Percentiles rank a stretch among this genome's conserved stretches.
Conservation (phyloP, 441 rosid genomes). For the Corymbia calophylla region DNA sequence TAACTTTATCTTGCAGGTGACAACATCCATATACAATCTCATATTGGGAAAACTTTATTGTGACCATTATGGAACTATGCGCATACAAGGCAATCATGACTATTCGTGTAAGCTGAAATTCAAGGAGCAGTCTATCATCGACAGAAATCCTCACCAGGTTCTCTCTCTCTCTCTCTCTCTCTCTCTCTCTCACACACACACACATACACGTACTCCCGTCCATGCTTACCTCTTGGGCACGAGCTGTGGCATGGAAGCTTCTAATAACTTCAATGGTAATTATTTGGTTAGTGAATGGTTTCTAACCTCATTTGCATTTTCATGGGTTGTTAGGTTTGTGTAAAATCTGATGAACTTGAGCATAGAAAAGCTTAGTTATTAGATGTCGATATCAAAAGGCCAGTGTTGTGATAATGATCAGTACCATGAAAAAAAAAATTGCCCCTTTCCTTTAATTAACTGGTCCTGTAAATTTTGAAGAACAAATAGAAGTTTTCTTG, state of each 20-base stretch:
- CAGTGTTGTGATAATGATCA: background rate
- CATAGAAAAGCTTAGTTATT: background rate
- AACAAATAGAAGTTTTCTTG: background rate
- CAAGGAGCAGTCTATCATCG: slow-evolving; percentile 88
- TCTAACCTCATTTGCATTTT: background rate
- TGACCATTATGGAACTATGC: slow-evolving; percentile 90
- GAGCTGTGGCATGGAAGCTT: background rate
- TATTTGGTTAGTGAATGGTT: background rate
- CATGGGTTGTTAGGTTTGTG: background rate
- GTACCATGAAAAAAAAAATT: background rate
- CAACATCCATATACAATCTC: slow-evolving; percentile 86
- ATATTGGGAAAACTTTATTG: slow-evolving; percentile 84
- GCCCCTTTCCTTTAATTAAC: background rate
- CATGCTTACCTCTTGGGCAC: background rate
- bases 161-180: background rate
- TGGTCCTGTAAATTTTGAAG: background rate
- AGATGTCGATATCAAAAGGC: background rate
- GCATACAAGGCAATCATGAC: slow-evolving; percentile 62
- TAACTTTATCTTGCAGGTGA: slow-evolving; percentile 40
- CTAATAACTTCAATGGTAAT: background rate
- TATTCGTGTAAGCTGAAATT: slow-evolving; percentile 77
- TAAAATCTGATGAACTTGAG: background rate
- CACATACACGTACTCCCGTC: background rate
- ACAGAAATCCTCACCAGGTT: slow-evolving; percentile 91
- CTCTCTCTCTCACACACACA: background rate